Percentiles rank a stretch among this genome's conserved stretches.
These are phyloP conservation scores for Phyllostachys edulis DNA, from an alignment of 176 grass and related monocot species.

Conservation along the genomic window DNA sequence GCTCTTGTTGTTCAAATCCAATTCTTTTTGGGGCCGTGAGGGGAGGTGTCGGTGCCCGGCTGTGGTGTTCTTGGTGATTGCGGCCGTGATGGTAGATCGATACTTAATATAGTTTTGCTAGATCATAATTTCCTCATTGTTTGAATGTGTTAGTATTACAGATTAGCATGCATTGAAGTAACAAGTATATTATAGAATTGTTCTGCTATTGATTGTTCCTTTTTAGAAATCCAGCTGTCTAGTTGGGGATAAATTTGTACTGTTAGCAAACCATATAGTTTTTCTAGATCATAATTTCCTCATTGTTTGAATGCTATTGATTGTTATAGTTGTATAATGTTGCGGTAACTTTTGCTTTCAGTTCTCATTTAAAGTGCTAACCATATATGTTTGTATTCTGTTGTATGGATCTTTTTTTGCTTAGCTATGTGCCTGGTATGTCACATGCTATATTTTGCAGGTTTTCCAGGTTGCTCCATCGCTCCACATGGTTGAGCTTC, in stretches of 20 bases:
- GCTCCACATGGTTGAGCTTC: conserved; percentile 94
- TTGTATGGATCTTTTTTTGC: not conserved
- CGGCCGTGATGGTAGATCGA: too few relatives aligned
- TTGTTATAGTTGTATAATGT: not conserved
- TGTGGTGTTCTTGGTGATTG: too few relatives aligned
- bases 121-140: not conserved
- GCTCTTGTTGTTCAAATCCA: too few relatives aligned
- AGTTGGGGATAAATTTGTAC: not conserved
- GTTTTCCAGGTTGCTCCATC: conserved; percentile 99
- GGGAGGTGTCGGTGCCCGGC: too few relatives aligned
- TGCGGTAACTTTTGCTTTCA: not conserved
- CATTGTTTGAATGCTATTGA: too few relatives aligned
- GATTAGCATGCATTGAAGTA: conserved; percentile 10
- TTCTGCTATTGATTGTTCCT: not conserved
- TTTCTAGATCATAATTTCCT: too few relatives aligned
- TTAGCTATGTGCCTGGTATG: not conserved
- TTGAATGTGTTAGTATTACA: not conserved
- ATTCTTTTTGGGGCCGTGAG: too few relatives aligned
- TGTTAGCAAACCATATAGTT: not conserved
- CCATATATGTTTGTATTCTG: not conserved
- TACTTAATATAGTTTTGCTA: not conserved
- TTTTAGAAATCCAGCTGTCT: conserved; percentile 5
- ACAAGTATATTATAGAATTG: not conserved
- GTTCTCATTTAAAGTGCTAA: not conserved
- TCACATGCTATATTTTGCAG: conserved; percentile 35